Base-by-base conservation (phyloP, 805 yeast genomes). In the Lachancea fermentati region DNA sequence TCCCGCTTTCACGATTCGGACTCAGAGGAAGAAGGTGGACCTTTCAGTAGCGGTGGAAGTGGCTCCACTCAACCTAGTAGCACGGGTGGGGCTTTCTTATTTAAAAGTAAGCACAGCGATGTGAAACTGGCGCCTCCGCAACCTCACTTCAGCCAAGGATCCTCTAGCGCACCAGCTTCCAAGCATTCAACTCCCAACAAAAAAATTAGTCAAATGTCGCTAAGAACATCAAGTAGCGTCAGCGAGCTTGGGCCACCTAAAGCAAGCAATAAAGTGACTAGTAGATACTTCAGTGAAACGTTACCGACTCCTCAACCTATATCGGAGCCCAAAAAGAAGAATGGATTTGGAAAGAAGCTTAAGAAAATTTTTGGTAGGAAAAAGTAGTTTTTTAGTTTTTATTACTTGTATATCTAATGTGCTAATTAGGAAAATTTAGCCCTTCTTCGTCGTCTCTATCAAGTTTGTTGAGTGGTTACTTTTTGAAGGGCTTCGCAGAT, bases 1-100 rank as follows among this genome's bases (percentile, higher is more conserved):
- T 79, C 86, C 1, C 67, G 85, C 49, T 73, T 79, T 46, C 68
- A 66, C 4, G 87, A 81, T 53, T 78, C 84, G 2, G 85, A 79
- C 51, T 79, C 81, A 11, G 85, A 79, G 33, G 57, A 56, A 11
- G 77, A 72, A 15, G 52, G 49, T 18, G 58, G 42, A 1, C 36
- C 43, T 13, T n/a, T 31, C 4, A 37, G 48, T 46, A 51, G 45
- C 13, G 42, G 46, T 24, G 46, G 37, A n/a, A 43, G 47, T 24
- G 32, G 49, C 34, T 39, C 48, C 5, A 39, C 49, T 6, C 45
- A 47, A 25, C 37, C 47, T 2, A 38, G 46, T 8, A 28, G 18
- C 13, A 34, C 17, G 7, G 32, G 37, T 7, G 42, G 42, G 24
- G 54, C 50, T 4, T 50, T 52, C 32, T 24, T 51, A 2, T 50